A percentile compares a stretch with the other conserved stretches of the same genome.
Evolutionary conservation across 176 grass and related monocot species (phyloP).

Genomic region (Oryza glaberrima): DNA sequence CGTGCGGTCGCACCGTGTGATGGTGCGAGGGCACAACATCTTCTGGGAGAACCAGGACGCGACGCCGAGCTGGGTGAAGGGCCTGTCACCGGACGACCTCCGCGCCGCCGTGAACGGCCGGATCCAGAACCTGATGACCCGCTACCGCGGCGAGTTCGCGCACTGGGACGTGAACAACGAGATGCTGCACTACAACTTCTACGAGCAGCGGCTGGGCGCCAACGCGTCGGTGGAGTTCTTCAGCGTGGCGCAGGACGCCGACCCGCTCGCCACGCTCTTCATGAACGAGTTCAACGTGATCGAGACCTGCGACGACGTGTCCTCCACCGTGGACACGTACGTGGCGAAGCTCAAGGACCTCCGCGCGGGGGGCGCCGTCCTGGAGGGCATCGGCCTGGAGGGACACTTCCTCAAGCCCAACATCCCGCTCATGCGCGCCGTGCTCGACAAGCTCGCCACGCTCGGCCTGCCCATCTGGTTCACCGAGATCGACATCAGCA

Average conservation of each 20-base stretch:
- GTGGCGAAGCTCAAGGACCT: slow-evolving; percentile 69
- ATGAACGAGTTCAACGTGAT: slow-evolving; percentile 99
- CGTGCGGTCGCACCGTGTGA: slow-evolving; percentile 75
- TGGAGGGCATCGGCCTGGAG: slow-evolving; percentile 86
- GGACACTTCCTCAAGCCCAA: slow-evolving; percentile 93
- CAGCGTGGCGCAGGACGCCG: slow-evolving; percentile 80
- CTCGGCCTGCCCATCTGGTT: slow-evolving; percentile 93
- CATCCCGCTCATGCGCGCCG: slow-evolving; percentile 82
- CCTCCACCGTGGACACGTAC: slow-evolving; percentile 86
- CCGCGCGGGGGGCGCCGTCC: slow-evolving; percentile 61
- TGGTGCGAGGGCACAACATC: slow-evolving; percentile 95
- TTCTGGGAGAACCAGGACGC: slow-evolving; percentile 98
- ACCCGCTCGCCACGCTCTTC: slow-evolving; percentile 92
- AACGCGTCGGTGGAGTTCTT: slow-evolving; percentile 91
- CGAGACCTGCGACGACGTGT: slow-evolving; percentile 86
- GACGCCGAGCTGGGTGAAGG: slow-evolving; percentile 81
- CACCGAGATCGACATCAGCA: slow-evolving; percentile 93
- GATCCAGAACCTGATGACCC: slow-evolving; percentile 77
- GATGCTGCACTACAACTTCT: slow-evolving; percentile 98
- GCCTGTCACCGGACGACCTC: slow-evolving; percentile 68
- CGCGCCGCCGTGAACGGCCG: slow-evolving; percentile 72
- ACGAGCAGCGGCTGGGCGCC: slow-evolving; percentile 79
- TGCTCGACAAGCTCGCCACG: slow-evolving; percentile 89
- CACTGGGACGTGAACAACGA: slow-evolving; percentile 99
- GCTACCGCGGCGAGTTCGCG: slow-evolving; percentile 93